Base-by-base conservation (phyloP, 192 early-diverging fungal genomes). In the Umbelopsis sp. region DNA sequence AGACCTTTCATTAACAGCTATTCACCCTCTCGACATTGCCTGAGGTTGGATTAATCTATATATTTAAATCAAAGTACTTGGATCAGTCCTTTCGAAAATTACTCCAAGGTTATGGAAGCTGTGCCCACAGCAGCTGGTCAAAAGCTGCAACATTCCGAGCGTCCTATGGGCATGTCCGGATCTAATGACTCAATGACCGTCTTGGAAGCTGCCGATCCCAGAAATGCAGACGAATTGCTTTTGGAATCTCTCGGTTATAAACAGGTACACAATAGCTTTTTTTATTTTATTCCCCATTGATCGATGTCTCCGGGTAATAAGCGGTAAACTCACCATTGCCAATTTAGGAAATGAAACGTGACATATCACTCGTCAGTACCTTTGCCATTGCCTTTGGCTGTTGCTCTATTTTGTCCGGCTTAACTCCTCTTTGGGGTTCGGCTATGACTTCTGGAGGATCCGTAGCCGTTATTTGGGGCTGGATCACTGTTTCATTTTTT, bases 321-420 rank as follows among this genome's bases (percentile, higher is more conserved):
- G 11, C 4, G 20, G 49, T 4, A 7, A 20, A 7, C 1, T 44
- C 25, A 33, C 20, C n/a, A 58, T 37, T 18, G 21, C 46, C 35
- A 41, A 33, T n/a, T 66, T 69, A 86, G 85, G 80, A 84, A 76
- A 74, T 86, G 64, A 78, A 83, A 49, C 84, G 84, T 15, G 74
- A 80, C 7, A 72, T 86, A 58, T 83, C 83, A 13, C 74, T 81
- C 9, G 77, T 86, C 25, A 70, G 76, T 22, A 84, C 79, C 35
- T 86, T 86, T 72, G 78, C 81, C 41, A 78, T 86, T 66, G 81
- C 85, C 20, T 86, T 86, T 69, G 80, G 81, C 22, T 84, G 83
- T 44, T 77, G 81, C 49, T 84, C 83, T 2, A 78, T 86, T 49
- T 74, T 84, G 15, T 77, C 85, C 3, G 85, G 85, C 16, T 68